Evolutionary conservation across 192 early-diverging fungal species (phyloP).

Genomic region (Geosiphon pyriformis): DNA sequence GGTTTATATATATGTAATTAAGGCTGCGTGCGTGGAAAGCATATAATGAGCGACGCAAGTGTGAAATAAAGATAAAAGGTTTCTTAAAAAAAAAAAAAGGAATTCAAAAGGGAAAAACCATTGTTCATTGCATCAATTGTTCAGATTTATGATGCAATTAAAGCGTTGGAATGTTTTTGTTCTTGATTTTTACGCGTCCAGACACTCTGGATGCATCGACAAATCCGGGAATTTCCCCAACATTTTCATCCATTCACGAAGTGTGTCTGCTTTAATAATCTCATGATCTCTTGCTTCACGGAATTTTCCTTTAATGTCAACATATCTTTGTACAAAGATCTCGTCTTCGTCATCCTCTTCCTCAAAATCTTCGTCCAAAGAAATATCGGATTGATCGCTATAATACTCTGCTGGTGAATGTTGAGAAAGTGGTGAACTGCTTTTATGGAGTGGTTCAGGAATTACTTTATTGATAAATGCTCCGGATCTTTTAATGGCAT

Average conservation of each 20-base stretch:
- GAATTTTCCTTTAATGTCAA: not conserved
- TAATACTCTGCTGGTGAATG: not conserved
- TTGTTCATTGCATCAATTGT: too few species aligned
- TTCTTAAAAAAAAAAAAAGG: too few species aligned
- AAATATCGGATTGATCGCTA: not conserved
- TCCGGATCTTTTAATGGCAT: slow-evolving; percentile 24
- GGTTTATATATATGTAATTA: too few species aligned
- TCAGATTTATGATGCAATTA: too few species aligned
- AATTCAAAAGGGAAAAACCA: too few species aligned
- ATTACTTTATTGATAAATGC: slow-evolving; percentile 31
- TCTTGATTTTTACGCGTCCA: not conserved
- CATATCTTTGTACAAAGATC: not conserved
- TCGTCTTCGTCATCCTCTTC: not conserved
- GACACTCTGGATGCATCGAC: not conserved
- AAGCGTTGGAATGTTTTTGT: too few species aligned
- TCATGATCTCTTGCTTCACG: not conserved
- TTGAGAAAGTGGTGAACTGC: not conserved
- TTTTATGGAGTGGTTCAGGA: not conserved
- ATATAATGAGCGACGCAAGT: too few species aligned
- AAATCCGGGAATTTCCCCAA: not conserved
- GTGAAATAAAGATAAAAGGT: too few species aligned
- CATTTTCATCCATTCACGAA: not conserved
- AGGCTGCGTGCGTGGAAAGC: too few species aligned
- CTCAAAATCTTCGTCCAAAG: not conserved
- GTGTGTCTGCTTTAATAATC: not conserved